Conservation (phyloP, 2,329 filamentous ascomycete genomes). For the Bertia moriformis region DNA sequence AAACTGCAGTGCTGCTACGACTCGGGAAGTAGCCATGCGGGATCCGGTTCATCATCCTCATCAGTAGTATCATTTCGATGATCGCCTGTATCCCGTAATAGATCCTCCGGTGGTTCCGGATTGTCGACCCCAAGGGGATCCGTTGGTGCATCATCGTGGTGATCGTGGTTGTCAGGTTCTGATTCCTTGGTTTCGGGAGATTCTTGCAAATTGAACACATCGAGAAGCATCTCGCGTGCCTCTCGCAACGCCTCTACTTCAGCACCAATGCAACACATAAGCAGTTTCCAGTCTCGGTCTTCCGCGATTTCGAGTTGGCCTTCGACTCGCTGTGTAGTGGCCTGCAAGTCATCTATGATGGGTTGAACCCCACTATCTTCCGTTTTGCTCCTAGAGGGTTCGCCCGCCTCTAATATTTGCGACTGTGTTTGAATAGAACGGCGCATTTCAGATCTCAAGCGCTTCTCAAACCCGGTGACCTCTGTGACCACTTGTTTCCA, state of each 20-base stretch:
- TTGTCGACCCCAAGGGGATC: not conserved
- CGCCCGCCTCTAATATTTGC: conserved; percentile 6
- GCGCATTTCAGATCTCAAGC: conserved; percentile 15
- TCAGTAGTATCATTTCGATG: not conserved
- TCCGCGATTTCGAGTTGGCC: conserved; percentile 32
- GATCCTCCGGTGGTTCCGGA: not conserved
- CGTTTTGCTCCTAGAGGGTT: not conserved
- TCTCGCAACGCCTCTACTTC: conserved; percentile 34
- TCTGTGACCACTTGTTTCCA: conserved; percentile 39
- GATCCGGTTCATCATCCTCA: conserved; percentile 1
- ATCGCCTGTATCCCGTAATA: not conserved
- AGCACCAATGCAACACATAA: conserved; percentile 46
- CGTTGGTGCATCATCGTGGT: not conserved
- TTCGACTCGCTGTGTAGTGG: conserved; percentile 24
- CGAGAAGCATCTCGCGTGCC: not conserved
- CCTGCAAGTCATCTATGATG: not conserved
- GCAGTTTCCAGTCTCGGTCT: conserved; percentile 39
- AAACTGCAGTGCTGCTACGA: too few species aligned
- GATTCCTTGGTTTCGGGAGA: not conserved
- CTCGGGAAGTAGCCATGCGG: not conserved
- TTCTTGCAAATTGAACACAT: not conserved
- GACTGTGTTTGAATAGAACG: conserved; percentile 11
- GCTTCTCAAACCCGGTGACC: conserved; percentile 34
- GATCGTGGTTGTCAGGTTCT: not conserved
- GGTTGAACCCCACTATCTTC: not conserved